These are phyloP conservation scores for Wickerhamomyces silvicola DNA, from an alignment of 805 yeast species.

Conservation along the genomic window DNA sequence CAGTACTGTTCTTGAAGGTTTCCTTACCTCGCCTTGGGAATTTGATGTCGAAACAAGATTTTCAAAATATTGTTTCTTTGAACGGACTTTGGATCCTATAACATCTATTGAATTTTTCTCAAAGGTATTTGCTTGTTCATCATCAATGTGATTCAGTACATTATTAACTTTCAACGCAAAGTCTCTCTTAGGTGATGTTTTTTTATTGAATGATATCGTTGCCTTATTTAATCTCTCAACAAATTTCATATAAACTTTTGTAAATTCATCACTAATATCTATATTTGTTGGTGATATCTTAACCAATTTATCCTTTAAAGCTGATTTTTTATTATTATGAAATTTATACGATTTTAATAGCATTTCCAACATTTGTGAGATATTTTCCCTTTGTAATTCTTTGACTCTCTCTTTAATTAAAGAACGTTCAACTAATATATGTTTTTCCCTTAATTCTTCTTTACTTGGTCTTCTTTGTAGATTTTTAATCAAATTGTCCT, in stretches of 20 bases:
- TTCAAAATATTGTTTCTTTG: conserved; percentile 16
- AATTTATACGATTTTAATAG: conserved; percentile 12
- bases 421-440: conserved; percentile 8
- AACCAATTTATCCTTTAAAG: background rate
- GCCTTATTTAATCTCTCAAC: conserved; percentile 1
- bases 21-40: background rate
- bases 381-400: conserved; percentile 9
- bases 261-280: conserved; percentile 5
- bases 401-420: conserved; percentile 7
- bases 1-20: conserved; percentile 16
- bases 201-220: background rate
- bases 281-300: conserved; percentile 1
- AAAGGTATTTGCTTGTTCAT: background rate
- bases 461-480: conserved; percentile 16
- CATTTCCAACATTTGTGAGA: conserved; percentile 13
- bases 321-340: conserved; percentile 4
- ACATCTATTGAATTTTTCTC: background rate
- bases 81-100: conserved; percentile 6
- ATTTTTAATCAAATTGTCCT: conserved; percentile 13
- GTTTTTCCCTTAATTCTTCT: conserved; percentile 15
- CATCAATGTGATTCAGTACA: conserved; percentile 9
- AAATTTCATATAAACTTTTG: conserved; percentile 3
- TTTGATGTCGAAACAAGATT: conserved; percentile 3
- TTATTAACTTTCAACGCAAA: background rate
- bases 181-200: background rate